Evolutionary conservation across 306 rosid genomes (phyloP).

Genomic region (Cucumis hystrix): DNA sequence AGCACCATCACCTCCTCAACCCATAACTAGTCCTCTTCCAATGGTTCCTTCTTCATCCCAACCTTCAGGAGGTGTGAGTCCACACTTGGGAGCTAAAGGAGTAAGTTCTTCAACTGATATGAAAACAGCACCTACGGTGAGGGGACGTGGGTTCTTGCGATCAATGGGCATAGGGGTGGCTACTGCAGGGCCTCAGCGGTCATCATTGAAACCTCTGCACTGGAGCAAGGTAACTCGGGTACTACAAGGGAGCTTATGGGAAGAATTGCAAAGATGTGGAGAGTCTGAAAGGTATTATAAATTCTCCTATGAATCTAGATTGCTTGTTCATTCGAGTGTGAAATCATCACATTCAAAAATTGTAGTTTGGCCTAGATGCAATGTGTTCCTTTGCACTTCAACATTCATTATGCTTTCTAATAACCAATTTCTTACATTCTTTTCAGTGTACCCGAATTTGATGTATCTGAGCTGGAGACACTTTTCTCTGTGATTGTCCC

Average conservation of each 20-base stretch:
- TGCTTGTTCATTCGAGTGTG: neutral
- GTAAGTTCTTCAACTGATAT: constrained; percentile 30
- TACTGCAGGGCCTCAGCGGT: constrained; percentile 39
- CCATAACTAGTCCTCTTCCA: constrained; percentile 24
- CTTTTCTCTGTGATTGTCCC: constrained; percentile 83
- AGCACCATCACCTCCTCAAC: constrained; percentile 23
- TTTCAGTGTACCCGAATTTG: constrained; percentile 84
- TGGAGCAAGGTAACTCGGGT: constrained; percentile 97
- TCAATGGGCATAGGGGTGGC: constrained; percentile 30
- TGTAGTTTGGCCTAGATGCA: neutral
- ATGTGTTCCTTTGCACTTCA: neutral
- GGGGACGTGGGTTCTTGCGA: constrained; percentile 84
- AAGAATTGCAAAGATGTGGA: constrained; percentile 78
- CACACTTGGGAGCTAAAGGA: constrained; percentile 41
- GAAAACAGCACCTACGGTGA: constrained; percentile 34
- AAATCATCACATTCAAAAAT: neutral
- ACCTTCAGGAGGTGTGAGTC: constrained; percentile 55
- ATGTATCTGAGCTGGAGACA: constrained; percentile 80
- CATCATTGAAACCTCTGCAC: constrained; percentile 83
- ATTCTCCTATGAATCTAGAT: neutral
- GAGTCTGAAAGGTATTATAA: constrained; percentile 62
- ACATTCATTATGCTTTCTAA: neutral
- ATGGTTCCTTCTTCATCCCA: constrained; percentile 42
- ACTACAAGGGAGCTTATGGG: constrained; percentile 96
- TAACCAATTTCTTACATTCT: constrained; percentile 9